Evolutionary conservation across 129 eudicot species (phyloP).

Genomic region (Flaveria ramosissima): DNA sequence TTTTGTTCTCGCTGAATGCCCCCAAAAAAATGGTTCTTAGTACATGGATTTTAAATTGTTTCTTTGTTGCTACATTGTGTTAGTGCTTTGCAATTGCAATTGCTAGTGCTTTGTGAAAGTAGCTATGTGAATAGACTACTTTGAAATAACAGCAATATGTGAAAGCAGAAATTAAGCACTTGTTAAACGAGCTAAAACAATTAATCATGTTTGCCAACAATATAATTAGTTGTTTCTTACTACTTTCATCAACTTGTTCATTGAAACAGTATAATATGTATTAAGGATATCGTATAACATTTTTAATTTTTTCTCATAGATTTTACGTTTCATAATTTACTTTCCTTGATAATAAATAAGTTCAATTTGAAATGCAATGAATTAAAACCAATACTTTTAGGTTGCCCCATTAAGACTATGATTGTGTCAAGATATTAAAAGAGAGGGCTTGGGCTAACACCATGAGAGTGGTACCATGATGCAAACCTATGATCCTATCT

Average conservation of each 20-base stretch:
- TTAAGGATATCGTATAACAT: neutral
- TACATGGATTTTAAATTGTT: neutral
- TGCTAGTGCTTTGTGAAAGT: neutral
- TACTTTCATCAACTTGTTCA: neutral
- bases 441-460: conserved; percentile 5
- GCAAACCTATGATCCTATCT: conserved; percentile 21
- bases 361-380: neutral
- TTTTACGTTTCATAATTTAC: neutral
- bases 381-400: neutral
- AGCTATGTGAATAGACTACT: neutral
- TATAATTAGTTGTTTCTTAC: neutral
- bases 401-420: conserved; percentile 18
- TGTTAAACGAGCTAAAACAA: neutral
- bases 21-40: too few species aligned
- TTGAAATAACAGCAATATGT: neutral
- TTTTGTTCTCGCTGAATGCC: too few species aligned
- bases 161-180: neutral
- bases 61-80: neutral
- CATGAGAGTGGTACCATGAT: conserved; percentile 7
- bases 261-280: neutral
- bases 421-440: conserved; percentile 13
- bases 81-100: neutral
- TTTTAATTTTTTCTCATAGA: neutral
- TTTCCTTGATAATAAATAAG: conserved; percentile 6
- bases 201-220: neutral